Percentiles rank a stretch among this genome's conserved stretches.
phyloP scores from a whole-genome alignment of 2,329 filamentous ascomycete species.

The Cadophora sp. region DNA sequence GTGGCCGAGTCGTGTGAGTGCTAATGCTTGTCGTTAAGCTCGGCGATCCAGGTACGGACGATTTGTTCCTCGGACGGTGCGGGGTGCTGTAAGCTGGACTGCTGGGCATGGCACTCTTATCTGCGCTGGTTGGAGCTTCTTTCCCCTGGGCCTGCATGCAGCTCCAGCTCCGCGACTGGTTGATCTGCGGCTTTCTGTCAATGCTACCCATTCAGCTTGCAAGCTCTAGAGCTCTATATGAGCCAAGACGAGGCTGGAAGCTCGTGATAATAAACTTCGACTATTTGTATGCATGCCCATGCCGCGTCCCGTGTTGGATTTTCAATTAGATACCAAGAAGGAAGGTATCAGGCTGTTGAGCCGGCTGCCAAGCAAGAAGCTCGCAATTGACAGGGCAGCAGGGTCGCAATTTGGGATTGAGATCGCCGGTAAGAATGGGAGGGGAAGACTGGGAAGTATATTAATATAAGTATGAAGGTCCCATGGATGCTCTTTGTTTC shows the following conservation, averaged over 20 bases:
- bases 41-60: neutral
- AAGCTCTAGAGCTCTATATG: neutral
- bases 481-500: neutral
- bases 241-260: neutral
- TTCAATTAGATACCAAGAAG: neutral
- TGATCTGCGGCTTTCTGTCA: neutral
- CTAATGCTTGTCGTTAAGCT: neutral
- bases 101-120: neutral
- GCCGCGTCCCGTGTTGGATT: neutral
- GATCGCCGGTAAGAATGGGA: neutral
- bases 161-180: neutral
- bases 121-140: neutral
- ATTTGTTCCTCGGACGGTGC: neutral
- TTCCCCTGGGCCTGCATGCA: neutral
- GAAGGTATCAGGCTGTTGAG: constrained; percentile 1
- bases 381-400: neutral
- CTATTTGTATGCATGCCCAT: neutral
- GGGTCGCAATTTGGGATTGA: neutral
- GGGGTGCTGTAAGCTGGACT: neutral
- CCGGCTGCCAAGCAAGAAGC: neutral
- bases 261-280: constrained; percentile 1
- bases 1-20: neutral
- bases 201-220: neutral
- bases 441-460: neutral
- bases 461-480: neutral